A percentile compares a stretch with the other conserved stretches of the same genome.
Conservation (phyloP, 257 asterid genomes). For the Petunia secreta region DNA sequence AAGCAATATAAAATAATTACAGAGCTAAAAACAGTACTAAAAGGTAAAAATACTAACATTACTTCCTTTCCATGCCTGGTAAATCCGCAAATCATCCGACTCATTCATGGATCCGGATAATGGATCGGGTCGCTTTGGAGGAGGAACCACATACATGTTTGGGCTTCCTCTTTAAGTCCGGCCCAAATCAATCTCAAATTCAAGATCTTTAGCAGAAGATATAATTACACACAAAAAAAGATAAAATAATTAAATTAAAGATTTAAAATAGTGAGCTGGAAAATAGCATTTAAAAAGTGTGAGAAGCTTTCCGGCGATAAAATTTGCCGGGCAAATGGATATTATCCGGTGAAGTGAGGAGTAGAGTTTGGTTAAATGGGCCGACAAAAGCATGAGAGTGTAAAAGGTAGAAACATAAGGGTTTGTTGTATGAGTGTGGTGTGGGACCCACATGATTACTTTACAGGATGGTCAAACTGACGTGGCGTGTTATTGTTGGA, state of each 20-base stretch:
- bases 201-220: slow-evolving; percentile 35
- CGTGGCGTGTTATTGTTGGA: slow-evolving; percentile 40
- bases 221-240: slow-evolving; percentile 5
- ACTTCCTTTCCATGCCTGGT: slow-evolving; percentile 97
- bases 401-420: slow-evolving; percentile 43
- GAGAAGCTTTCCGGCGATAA: slow-evolving; percentile 32
- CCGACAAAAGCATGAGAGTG: slow-evolving; percentile 51
- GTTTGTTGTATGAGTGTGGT: not conserved
- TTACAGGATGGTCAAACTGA: slow-evolving; percentile 55
- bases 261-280: not conserved
- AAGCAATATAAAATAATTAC: not conserved
- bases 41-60: slow-evolving; percentile 55
- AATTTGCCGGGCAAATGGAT: not conserved
- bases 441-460: slow-evolving; percentile 35
- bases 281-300: not conserved
- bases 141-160: slow-evolving; percentile 86
- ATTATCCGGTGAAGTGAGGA: slow-evolving; percentile 33
- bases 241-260: not conserved
- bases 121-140: slow-evolving; percentile 77
- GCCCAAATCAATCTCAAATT: slow-evolving; percentile 29
- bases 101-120: slow-evolving; percentile 69
- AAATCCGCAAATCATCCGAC: slow-evolving; percentile 69
- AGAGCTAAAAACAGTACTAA: not conserved
- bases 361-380: slow-evolving; percentile 43
- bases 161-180: slow-evolving; percentile 23